phyloP scores from a whole-genome alignment of 805 yeast genomes.

The Kazachstania bromeliacearum region DNA sequence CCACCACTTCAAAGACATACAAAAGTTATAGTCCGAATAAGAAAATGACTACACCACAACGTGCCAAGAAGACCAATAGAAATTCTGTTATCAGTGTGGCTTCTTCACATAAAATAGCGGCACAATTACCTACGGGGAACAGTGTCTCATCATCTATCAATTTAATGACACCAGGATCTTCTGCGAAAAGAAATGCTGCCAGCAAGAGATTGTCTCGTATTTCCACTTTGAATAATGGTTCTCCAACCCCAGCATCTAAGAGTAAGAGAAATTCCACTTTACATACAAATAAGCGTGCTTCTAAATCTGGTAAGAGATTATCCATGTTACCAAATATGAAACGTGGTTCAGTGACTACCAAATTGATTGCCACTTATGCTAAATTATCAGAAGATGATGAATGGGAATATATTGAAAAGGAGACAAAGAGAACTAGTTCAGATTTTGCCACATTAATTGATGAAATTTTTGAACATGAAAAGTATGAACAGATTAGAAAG shows the following conservation, averaged over 20 bases:
- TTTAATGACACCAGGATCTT: conserved; percentile 14
- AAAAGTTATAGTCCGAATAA: conserved; percentile 6
- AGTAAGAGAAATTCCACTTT: conserved; percentile 16
- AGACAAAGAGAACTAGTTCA: conserved; percentile 65
- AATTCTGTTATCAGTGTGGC: conserved; percentile 36
- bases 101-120: conserved; percentile 41
- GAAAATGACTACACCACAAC: conserved; percentile 23
- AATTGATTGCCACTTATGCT: conserved; percentile 63
- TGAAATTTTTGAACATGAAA: conserved; percentile 64
- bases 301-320: conserved; percentile 29
- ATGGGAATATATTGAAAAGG: conserved; percentile 62
- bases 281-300: conserved; percentile 11
- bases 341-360: conserved; percentile 65
- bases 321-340: conserved; percentile 37
- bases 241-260: conserved; percentile 27
- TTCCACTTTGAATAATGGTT: conserved; percentile 15
- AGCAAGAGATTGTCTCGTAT: conserved; percentile 18
- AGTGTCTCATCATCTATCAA: conserved; percentile 16
- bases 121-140: conserved; percentile 25
- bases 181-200: conserved; percentile 9
- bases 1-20: conserved; percentile 4
- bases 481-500: conserved; percentile 47
- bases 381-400: conserved; percentile 54
- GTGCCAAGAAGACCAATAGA: conserved; percentile 34
- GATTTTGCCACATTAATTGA: conserved; percentile 74